Evolutionary conservation across 2,329 filamentous ascomycete species (phyloP).

Genomic region (Cordyceps javanica): DNA sequence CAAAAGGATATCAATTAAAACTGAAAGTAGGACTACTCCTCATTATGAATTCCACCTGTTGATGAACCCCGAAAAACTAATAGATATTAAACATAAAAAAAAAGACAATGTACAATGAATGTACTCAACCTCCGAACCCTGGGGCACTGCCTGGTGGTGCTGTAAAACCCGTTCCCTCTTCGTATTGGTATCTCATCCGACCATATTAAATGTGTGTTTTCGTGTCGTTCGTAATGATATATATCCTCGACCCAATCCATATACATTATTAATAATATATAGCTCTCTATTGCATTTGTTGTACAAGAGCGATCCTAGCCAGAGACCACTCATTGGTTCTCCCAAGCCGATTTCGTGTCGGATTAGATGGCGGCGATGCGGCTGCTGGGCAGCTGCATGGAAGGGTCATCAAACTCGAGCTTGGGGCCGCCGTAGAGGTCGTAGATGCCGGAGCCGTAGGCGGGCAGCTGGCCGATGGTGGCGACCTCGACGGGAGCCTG

Average conservation of each 20-base stretch:
- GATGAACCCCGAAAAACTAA: background rate
- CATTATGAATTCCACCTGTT: background rate
- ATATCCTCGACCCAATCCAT: constrained; percentile 20
- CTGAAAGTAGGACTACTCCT: background rate
- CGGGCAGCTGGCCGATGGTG: constrained; percentile 45
- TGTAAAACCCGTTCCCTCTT: constrained; percentile 9
- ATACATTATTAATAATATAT: constrained; percentile 14
- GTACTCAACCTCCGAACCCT: constrained; percentile 2
- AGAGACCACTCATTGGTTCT: background rate
- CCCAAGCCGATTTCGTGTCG: background rate
- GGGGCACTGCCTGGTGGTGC: constrained; percentile 9
- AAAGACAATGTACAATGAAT: background rate
- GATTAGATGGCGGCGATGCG: constrained; percentile 50
- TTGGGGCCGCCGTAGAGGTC: constrained; percentile 48
- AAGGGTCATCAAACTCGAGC: constrained; percentile 51
- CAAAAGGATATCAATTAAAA: constrained; percentile 2
- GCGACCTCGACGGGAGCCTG: constrained; percentile 52
- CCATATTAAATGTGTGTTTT: constrained; percentile 13
- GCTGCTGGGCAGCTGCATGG: constrained; percentile 54
- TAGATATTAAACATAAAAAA: background rate
- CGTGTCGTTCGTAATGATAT: constrained; percentile 19
- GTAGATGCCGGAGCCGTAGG: constrained; percentile 44
- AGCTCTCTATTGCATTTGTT: constrained; percentile 11
- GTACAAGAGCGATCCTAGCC: constrained; percentile 9
- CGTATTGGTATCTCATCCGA: constrained; percentile 3